A percentile compares a stretch with the other conserved stretches of the same genome.
Conservation (phyloP, 352 stramenopile genomes). For the Salisapilia sapeloensis region DNA sequence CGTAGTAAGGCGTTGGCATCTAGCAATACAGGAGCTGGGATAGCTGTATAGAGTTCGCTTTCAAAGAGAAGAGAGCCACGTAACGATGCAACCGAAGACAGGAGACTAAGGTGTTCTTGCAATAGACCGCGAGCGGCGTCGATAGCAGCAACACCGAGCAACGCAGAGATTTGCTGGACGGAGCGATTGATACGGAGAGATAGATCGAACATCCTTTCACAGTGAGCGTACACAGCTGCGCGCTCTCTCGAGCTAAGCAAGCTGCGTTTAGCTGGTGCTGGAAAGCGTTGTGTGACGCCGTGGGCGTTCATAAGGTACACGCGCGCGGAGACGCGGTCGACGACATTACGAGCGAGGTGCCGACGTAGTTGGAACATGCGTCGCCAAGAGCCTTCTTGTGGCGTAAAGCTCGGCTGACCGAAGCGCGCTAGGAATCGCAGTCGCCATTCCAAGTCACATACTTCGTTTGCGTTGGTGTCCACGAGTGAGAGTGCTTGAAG, state of each 20-base stretch:
- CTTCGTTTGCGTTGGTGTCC: conserved; percentile 14
- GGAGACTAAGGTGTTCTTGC: conserved; percentile 75
- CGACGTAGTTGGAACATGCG: conserved; percentile 44
- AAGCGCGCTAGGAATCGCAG: conserved; percentile 30
- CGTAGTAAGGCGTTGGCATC: conserved; percentile 61
- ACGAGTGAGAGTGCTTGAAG: conserved; percentile 26
- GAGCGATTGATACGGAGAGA: conserved; percentile 77
- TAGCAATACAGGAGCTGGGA: conserved; percentile 57
- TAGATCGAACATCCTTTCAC: conserved; percentile 76
- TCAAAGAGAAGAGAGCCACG: conserved; percentile 68
- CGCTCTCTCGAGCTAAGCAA: conserved; percentile 69
- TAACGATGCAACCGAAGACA: conserved; percentile 61
- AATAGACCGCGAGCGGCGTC: conserved; percentile 56
- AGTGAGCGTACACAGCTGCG: conserved; percentile 66
- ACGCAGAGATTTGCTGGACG: conserved; percentile 74
- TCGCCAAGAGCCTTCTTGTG: conserved; percentile 36
- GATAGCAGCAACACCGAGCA: conserved; percentile 67
- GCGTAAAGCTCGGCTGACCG: conserved; percentile 32
- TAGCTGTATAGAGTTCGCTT: conserved; percentile 74
- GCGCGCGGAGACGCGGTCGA: conserved; percentile 33
- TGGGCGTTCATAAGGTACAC: conserved; percentile 75
- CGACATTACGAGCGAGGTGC: conserved; percentile 40
- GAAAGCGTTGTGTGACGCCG: conserved; percentile 54
- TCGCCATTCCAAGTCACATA: conserved; percentile 49
- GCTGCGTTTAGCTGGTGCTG: conserved; percentile 20